phyloP scores from a whole-genome alignment of 176 grass and related monocot genomes.

The Eragrostis curvula region DNA sequence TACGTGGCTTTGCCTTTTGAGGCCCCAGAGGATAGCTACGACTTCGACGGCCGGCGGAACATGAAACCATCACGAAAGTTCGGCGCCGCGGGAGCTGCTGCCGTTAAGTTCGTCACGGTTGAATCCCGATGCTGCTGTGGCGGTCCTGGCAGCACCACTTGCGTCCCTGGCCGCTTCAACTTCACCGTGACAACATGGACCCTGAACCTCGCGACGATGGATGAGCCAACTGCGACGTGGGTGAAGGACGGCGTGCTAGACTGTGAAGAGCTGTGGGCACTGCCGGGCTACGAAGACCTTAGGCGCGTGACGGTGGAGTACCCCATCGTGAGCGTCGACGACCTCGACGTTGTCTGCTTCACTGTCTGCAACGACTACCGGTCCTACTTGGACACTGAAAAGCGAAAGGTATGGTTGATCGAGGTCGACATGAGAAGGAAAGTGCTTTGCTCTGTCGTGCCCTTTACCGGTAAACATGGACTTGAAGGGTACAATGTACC shows the following conservation, averaged over 20 bases:
- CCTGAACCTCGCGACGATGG: not conserved
- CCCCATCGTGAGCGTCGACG: not conserved
- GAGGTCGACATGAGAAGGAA: too few species aligned
- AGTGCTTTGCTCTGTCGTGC: too few species aligned
- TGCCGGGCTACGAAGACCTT: not conserved
- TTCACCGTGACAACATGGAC: not conserved
- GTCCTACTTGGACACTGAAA: too few species aligned
- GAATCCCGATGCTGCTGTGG: conserved; percentile 1
- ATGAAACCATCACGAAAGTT: not conserved
- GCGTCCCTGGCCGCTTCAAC: not conserved
- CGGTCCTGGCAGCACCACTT: not conserved
- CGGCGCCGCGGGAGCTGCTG: too few species aligned
- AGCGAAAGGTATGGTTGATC: too few species aligned
- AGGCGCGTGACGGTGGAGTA: rapidly evolving
- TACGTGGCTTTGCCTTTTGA: not conserved
- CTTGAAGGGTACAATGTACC: too few species aligned
- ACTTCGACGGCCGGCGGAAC: too few species aligned
- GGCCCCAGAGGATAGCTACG: too few species aligned
- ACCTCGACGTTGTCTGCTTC: not conserved
- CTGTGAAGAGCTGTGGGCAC: conserved; percentile 1
- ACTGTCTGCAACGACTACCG: not conserved
- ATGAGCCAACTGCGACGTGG: not conserved
- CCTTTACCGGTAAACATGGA: too few species aligned
- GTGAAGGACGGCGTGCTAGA: not conserved
- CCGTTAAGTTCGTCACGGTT: not conserved